These are phyloP conservation scores for Arthrobotrys musiformis DNA, from an alignment of 2,329 filamentous ascomycete species.

Conservation along the genomic window DNA sequence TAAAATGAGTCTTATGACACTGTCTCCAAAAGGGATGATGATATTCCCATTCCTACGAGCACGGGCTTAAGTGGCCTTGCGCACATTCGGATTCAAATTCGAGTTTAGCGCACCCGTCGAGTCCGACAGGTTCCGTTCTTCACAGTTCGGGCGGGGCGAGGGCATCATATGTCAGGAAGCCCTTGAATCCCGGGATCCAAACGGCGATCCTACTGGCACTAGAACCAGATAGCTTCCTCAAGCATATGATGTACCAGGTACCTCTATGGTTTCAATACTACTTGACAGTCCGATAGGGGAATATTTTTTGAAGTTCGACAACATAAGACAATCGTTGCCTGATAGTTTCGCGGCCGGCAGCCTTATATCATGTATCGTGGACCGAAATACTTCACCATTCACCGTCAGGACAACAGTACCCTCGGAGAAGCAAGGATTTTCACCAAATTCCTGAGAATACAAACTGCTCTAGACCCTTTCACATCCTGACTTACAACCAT, in stretches of 20 bases:
- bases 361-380: background rate
- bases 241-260: conserved; percentile 12
- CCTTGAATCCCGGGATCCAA: background rate
- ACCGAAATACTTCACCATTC: background rate
- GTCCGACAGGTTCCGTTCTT: conserved; percentile 17
- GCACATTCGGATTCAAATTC: conserved; percentile 43
- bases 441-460: background rate
- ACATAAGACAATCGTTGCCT: background rate
- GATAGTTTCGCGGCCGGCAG: background rate
- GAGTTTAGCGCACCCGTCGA: background rate
- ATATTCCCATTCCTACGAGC: background rate
- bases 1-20: conserved; percentile 33
- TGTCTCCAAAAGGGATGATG: conserved; percentile 4
- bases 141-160: conserved; percentile 40
- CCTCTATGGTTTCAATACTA: background rate
- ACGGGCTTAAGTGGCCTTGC: background rate
- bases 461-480: background rate
- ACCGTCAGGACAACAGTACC: background rate
- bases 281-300: background rate
- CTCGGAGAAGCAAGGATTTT: background rate
- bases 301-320: background rate
- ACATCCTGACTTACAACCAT: too few relatives aligned
- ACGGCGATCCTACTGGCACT: conserved; percentile 15
- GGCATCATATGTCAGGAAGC: background rate
- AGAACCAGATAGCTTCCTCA: background rate